Base-by-base conservation (phyloP, 2,329 filamentous ascomycete genomes). In the Microsporum canis region DNA sequence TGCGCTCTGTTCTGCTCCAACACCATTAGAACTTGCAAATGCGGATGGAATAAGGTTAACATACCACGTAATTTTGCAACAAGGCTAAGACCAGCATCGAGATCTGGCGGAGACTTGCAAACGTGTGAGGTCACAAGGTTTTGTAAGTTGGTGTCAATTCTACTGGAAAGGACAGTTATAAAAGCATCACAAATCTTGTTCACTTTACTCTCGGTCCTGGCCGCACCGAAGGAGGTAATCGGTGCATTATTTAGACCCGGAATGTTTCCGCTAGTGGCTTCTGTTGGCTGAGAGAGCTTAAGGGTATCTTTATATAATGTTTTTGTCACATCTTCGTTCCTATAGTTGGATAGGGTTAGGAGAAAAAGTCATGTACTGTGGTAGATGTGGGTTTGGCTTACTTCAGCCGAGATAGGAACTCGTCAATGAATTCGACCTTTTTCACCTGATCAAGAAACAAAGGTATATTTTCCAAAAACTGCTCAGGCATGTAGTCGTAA, bases 121-220 rank as follows among this genome's bases (percentile, higher is more conserved):
- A 97, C 89, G 70, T 97, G 88, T 1, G 92, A 89, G 0, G 94
- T 97, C 69, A 99, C 89, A 64, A 94, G 87, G 71, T 96, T 97
- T 69, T 96, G 92, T 45, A 96, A 73, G 74, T 83, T 88, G 73
- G 73, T 85, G 71, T 77, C 76, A 64, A 85, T 83, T 61, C 82
- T 82, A 14, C 80, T 76, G 60, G 82, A 77, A 5, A 99, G 80
- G 3, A 82, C 80, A 7, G 82, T 77, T 8, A 97, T 78, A 64
- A 97, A 87, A 0, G 89, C 88, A 72, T 96, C 87, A 70, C 94
- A 97, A 49, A 99, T 87, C 2, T 79, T 80, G 72, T 97, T 99
- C 68, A 96, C 84, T 71, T 99, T 99, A 56, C 69, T 73, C 5
- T 63, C 66, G 62, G 72, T 74, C 59, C 59, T 69, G 14, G 2